A percentile compares a stretch with the other conserved stretches of the same genome.
These are phyloP conservation scores for Pythium apleroticum DNA, from an alignment of 352 stramenopile genomes.

Conservation along the genomic window DNA sequence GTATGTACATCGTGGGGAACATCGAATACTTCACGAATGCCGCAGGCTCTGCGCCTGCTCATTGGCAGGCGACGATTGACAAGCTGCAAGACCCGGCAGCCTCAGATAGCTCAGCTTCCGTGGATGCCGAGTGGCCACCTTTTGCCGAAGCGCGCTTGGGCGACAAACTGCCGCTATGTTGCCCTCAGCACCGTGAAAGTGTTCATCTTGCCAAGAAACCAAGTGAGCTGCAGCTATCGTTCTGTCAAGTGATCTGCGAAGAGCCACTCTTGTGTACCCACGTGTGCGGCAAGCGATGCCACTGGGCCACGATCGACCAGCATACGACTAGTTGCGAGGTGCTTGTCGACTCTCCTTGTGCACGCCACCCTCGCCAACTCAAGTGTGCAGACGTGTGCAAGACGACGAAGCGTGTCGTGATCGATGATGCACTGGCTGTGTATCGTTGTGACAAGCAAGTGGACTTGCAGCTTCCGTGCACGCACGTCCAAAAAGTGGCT, in stretches of 20 bases:
- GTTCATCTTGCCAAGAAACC: slow-evolving; percentile 24
- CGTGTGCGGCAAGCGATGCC: slow-evolving; percentile 62
- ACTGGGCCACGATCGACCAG: slow-evolving; percentile 51
- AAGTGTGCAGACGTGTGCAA: slow-evolving; percentile 54
- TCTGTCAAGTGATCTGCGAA: slow-evolving; percentile 73
- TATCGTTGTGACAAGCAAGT: slow-evolving; percentile 63
- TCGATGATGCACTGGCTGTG: slow-evolving; percentile 40
- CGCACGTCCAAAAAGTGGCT: slow-evolving; percentile 51
- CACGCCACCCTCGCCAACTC: slow-evolving; percentile 47
- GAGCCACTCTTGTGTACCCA: slow-evolving; percentile 64
- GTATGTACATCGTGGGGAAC: slow-evolving; percentile 86
- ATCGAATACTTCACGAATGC: slow-evolving; percentile 67
- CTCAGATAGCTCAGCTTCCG: slow-evolving; percentile 35
- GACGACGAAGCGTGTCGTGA: slow-evolving; percentile 19
- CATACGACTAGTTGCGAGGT: slow-evolving; percentile 67
- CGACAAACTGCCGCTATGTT: slow-evolving; percentile 69
- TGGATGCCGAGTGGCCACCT: slow-evolving; percentile 30
- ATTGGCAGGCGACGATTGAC: slow-evolving; percentile 78
- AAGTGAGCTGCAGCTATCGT: slow-evolving; percentile 51
- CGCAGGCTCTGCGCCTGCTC: slow-evolving; percentile 33
- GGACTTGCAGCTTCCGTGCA: slow-evolving; percentile 62
- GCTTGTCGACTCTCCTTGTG: slow-evolving; percentile 64
- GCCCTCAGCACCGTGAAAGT: slow-evolving; percentile 58
- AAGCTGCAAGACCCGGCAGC: slow-evolving; percentile 44
- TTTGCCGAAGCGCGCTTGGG: slow-evolving; percentile 55